Evolutionary conservation across 805 yeast species (phyloP).

Genomic region (Kockiozyma suomiensis): DNA sequence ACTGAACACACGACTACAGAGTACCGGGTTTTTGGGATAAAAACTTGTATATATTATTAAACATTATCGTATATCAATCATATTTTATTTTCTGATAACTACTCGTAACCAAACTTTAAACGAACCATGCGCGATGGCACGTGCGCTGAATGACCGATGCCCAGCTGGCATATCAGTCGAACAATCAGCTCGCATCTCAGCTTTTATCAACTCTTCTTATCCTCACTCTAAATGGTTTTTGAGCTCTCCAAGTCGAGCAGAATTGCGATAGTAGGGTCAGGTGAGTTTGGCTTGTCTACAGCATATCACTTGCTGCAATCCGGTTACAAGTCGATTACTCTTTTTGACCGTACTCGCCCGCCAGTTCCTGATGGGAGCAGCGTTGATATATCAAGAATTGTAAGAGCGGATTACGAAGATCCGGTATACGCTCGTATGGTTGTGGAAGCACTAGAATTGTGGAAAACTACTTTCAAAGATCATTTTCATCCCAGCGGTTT

Average conservation of each 20-base stretch:
- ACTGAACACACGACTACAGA: too few relatives aligned
- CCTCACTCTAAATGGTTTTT: neutral
- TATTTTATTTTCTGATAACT: too few relatives aligned
- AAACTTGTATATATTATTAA: too few relatives aligned
- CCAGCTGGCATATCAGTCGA: too few relatives aligned
- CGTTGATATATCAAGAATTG: conserved; percentile 53
- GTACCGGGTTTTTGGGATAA: too few relatives aligned
- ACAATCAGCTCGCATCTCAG: too few relatives aligned
- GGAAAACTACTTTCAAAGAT: conserved; percentile 42
- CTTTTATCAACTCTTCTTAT: too few relatives aligned
- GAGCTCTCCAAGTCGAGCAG: conserved; percentile 17
- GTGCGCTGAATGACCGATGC: too few relatives aligned
- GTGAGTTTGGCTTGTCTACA: conserved; percentile 57
- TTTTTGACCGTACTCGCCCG: conserved; percentile 33
- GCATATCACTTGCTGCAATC: conserved; percentile 47
- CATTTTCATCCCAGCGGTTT: conserved; percentile 30
- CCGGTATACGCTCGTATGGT: conserved; percentile 48
- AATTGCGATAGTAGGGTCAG: conserved; percentile 56
- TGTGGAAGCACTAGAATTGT: conserved; percentile 48
- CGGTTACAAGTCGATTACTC: conserved; percentile 24
- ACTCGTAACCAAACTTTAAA: too few relatives aligned
- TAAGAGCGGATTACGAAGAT: conserved; percentile 53
- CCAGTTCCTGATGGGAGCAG: conserved; percentile 45
- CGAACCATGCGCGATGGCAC: neutral
- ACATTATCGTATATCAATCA: too few relatives aligned